These are phyloP conservation scores for Blastocystis sp. DNA, from an alignment of 352 stramenopile genomes.

Conservation along the genomic window DNA sequence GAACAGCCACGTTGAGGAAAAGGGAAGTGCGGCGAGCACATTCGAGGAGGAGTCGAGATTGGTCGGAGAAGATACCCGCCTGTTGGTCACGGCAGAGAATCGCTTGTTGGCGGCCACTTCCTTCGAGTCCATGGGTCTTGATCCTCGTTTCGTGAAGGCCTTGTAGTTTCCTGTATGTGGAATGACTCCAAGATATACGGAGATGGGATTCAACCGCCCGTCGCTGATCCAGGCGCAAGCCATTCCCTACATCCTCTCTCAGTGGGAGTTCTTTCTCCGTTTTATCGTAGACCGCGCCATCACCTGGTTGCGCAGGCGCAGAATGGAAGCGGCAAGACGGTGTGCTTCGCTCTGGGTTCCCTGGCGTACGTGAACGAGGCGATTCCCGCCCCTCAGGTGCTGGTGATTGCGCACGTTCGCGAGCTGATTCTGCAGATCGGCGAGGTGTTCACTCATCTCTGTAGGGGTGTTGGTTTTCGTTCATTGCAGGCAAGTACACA, in stretches of 20 bases:
- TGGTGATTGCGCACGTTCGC: conserved; percentile 31
- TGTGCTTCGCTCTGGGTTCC: conserved; percentile 59
- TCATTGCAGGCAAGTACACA: neutral
- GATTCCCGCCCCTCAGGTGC: conserved; percentile 21
- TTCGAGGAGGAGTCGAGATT: conserved; percentile 7
- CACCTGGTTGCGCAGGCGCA: conserved; percentile 69
- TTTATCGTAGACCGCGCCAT: conserved; percentile 52
- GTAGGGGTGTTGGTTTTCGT: neutral
- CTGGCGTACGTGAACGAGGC: conserved; percentile 48
- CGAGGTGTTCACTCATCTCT: conserved; percentile 45
- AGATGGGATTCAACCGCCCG: conserved; percentile 65
- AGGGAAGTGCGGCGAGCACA: neutral
- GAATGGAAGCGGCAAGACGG: conserved; percentile 71
- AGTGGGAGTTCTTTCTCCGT: neutral
- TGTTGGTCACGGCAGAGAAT: conserved; percentile 52
- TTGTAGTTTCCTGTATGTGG: conserved; percentile 1
- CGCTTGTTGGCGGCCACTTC: conserved; percentile 58
- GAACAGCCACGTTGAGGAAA: neutral
- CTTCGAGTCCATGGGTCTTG: conserved; percentile 66
- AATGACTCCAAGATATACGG: conserved; percentile 40
- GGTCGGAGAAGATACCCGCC: conserved; percentile 27
- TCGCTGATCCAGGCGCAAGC: conserved; percentile 72
- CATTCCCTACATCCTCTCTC: conserved; percentile 64
- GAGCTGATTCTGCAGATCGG: conserved; percentile 64
- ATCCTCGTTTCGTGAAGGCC: conserved; percentile 40